These are phyloP conservation scores for Jatropha curcas DNA, from an alignment of 345 rosid genomes.

Conservation along the genomic window DNA sequence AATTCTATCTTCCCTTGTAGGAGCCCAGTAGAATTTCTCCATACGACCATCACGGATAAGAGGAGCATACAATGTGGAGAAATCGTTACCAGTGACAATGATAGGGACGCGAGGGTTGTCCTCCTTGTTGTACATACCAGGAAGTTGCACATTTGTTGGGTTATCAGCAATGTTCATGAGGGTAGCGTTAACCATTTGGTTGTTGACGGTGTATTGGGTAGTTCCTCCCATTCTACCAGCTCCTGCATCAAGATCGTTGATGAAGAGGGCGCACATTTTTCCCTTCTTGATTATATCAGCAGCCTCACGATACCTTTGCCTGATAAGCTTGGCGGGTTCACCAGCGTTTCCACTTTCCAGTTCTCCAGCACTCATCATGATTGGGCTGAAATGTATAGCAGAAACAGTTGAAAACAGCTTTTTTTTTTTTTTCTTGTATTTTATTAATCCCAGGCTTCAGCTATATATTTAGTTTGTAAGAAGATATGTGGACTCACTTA, in stretches of 20 bases:
- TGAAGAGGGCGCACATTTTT: conserved; percentile 91
- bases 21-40: conserved; percentile 99
- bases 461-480: not conserved
- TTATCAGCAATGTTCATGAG: conserved; percentile 99
- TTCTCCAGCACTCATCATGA: conserved; percentile 99
- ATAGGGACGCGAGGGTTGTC: conserved; percentile 94
- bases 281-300: conserved; percentile 94
- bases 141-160: conserved; percentile 93
- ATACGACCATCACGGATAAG: conserved; percentile 99
- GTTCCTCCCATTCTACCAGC: conserved; percentile 97
- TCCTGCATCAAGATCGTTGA: conserved; percentile 98
- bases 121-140: conserved; percentile 99
- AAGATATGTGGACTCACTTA: conserved; percentile 50
- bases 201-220: conserved; percentile 95
- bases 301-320: conserved; percentile 98
- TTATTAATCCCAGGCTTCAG: too few species aligned
- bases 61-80: conserved; percentile 96
- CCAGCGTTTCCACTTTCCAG: conserved; percentile 97
- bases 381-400: conserved; percentile 57
- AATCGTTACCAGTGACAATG: conserved; percentile 96
- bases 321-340: conserved; percentile 92
- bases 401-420: not conserved
- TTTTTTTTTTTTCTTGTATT: not conserved
- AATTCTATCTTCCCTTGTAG: conserved; percentile 85
- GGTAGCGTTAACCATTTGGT: conserved; percentile 99